Evolutionary conservation across 2,329 filamentous ascomycete species (phyloP), one percentile per base, ranked within the genome.

Genomic region (Cryphonectria parasitica): DNA sequence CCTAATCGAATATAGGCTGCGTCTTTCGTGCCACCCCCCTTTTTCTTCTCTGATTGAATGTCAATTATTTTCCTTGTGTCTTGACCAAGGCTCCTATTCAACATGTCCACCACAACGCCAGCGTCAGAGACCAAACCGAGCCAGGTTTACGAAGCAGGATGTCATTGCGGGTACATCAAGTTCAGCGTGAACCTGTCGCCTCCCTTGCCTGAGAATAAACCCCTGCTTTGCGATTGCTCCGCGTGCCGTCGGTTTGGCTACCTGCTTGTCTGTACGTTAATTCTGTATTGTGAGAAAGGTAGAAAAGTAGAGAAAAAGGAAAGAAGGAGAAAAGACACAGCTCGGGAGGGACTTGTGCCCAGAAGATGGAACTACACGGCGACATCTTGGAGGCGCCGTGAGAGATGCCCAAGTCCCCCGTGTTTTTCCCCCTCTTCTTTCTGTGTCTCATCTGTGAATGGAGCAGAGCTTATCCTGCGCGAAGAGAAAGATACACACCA

Each of bases 171-270:
- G 61, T 82, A 82, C 67, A 81, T 88, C 71, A 78, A 81, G 71
- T 84, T 86, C 74, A 79, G 81, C 19, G 79, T 86, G 39, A 82
- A 80, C 28, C 80, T 88, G 61, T 83, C 83, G 41, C 85, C 85
- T 34, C 82, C 84, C 36, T 79, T 88, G 39, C 79, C 82, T 4
- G 77, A 84, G 73, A 79, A 84, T 73, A 77, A 80, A 71, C 81
- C 86, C 4, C 63, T 83, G n/a, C 75, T 82, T 28, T 88, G 87
- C 80, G 86, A 83, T 75, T 88, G 87, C 77, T 88, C 86, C 49
- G 83, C 84, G 70, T 88, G 86, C 75, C 76, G 78, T 0, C 80
- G 84, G n/a, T 81, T 83, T 49, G 86, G 86, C 0, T 87, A 87
- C 71, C 78, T 87, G 34, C 79, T 87, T 39, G 79, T 87, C 60